Conservation (phyloP, 805 yeast genomes). For the Soucietia sequanensis region DNA sequence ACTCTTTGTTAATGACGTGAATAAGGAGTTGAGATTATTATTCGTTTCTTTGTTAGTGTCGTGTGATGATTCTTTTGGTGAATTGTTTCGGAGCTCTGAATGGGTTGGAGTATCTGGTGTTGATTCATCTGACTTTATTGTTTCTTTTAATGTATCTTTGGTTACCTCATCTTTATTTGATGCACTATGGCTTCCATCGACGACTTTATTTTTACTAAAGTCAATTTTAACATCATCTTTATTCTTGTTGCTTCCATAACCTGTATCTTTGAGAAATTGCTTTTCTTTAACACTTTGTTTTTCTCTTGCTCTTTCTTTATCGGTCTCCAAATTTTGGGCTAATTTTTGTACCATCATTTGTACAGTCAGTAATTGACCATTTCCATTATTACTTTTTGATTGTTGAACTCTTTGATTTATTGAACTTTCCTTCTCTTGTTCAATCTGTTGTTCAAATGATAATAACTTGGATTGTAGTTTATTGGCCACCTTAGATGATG, state of each 20-base stretch:
- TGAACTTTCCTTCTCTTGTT: neutral
- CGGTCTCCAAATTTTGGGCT: neutral
- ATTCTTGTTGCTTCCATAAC: no score
- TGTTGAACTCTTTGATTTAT: neutral
- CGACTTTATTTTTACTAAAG: no score
- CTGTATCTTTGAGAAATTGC: neutral
- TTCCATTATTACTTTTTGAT: neutral
- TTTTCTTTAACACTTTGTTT: neutral
- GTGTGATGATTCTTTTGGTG: no score
- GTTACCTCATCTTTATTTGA: neutral
- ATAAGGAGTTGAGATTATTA: no score
- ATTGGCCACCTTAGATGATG: no score
- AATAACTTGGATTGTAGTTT: neutral
- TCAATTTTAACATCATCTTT: no score
- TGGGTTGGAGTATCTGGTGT: neutral
- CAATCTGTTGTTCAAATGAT: neutral
- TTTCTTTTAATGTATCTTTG: neutral
- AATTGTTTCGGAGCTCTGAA: no score
- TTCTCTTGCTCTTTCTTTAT: neutral
- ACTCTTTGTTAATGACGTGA: no score
- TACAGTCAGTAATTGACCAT: no score
- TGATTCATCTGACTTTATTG: neutral
- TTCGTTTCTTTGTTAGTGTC: no score
- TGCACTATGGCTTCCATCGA: neutral
- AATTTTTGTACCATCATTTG: neutral